Percentiles rank a stretch among this genome's conserved stretches.
Conservation (phyloP, 2,329 filamentous ascomycete genomes). For the Phaeosphaeriaceae sp. region DNA sequence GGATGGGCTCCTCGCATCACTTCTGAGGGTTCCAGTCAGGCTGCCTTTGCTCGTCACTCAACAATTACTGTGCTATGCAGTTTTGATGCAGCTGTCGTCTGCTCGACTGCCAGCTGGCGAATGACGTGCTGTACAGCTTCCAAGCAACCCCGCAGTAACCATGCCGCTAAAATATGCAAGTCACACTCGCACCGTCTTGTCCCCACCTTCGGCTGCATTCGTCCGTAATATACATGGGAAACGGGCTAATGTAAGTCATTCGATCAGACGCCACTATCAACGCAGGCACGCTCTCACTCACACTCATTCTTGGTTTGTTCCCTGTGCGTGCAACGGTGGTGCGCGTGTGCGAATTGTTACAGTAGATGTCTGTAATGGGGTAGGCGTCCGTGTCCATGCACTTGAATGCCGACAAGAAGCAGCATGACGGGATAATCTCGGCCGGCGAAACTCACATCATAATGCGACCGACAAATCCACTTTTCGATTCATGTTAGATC, state of each 20-base stretch:
- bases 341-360: background rate
- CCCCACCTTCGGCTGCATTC: slow-evolving; percentile 33
- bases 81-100: slow-evolving; percentile 23
- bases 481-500: slow-evolving; percentile 27
- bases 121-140: slow-evolving; percentile 20
- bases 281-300: slow-evolving; percentile 18
- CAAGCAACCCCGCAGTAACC: slow-evolving; percentile 38
- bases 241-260: slow-evolving; percentile 37
- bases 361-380: background rate
- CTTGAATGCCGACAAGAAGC: slow-evolving; percentile 19
- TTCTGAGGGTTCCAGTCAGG: background rate
- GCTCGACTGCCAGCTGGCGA: slow-evolving; percentile 23
- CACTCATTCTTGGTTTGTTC: background rate
- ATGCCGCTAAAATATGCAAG: slow-evolving; percentile 46
- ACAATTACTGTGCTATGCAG: slow-evolving; percentile 25
- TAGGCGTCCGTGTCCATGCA: background rate
- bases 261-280: slow-evolving; percentile 23
- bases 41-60: slow-evolving; percentile 9
- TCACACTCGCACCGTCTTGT: slow-evolving; percentile 34
- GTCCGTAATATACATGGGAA: slow-evolving; percentile 26
- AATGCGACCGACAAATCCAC: slow-evolving; percentile 22
- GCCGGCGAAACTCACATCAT: slow-evolving; percentile 27
- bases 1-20: background rate
- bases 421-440: slow-evolving; percentile 27
- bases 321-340: background rate